phyloP scores from a whole-genome alignment of 2,329 filamentous ascomycete genomes.

The Arthrobotrys musiformis region DNA sequence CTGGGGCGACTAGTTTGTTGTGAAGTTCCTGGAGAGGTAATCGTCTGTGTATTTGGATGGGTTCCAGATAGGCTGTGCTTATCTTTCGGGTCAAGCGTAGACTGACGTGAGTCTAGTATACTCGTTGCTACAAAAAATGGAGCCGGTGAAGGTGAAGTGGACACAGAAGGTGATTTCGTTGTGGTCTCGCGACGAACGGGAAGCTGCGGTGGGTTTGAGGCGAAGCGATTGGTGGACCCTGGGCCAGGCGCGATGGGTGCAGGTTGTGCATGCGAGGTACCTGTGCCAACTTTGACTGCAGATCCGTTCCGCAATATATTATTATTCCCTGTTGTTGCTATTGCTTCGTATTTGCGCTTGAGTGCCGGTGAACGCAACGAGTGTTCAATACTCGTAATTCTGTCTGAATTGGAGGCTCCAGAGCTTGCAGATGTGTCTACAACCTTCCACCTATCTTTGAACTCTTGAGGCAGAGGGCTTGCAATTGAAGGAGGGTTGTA shows the following conservation, averaged over 20 bases:
- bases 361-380: conserved; percentile 3
- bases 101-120: background rate
- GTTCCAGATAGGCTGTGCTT: background rate
- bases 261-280: conserved; percentile 2
- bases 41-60: background rate
- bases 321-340: conserved; percentile 17
- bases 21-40: background rate
- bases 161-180: background rate
- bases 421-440: background rate
- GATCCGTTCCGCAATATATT: background rate
- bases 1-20: background rate
- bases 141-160: background rate
- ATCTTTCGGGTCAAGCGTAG: background rate
- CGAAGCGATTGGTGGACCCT: background rate
- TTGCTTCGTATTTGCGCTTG: conserved; percentile 34
- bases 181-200: background rate
- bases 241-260: background rate
- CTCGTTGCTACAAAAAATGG: background rate
- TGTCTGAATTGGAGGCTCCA: background rate
- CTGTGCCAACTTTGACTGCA: no score
- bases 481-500: background rate
- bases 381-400: conserved; percentile 12
- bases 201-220: conserved; percentile 1
- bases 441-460: conserved; percentile 35
- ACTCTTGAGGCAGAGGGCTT: conserved; percentile 11